These are phyloP conservation scores for Phyllosticta ampelicida DNA, from an alignment of 2,329 filamentous ascomycete species.

Conservation along the genomic window DNA sequence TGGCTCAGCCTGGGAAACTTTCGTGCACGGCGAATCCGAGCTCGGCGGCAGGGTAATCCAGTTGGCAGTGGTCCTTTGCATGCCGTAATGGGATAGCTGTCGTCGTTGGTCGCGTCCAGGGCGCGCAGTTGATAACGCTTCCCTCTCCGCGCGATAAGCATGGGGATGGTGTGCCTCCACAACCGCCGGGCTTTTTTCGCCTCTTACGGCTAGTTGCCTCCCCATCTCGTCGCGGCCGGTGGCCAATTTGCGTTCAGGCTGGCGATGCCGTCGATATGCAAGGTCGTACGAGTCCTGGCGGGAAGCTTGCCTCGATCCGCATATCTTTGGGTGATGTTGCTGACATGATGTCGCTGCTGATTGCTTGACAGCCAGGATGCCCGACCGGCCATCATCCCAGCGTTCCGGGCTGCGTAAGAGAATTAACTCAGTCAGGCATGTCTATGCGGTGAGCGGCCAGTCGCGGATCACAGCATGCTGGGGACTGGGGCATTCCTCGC, in stretches of 20 bases:
- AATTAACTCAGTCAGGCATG: not conserved
- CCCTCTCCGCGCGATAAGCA: not conserved
- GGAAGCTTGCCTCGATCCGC: not conserved
- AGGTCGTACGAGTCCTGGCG: not conserved
- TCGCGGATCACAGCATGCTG: not conserved
- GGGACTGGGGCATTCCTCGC: not conserved
- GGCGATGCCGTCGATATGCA: not conserved
- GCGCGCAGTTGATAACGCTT: not conserved
- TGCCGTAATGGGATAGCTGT: not conserved
- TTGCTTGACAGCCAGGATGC: not conserved
- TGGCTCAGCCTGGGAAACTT: not conserved
- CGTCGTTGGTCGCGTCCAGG: not conserved
- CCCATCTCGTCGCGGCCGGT: not conserved
- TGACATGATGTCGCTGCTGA: not conserved
- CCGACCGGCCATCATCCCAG: not conserved
- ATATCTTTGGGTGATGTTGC: not conserved
- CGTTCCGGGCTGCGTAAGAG: not conserved
- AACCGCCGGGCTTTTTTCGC: not conserved
- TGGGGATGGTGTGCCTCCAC: not conserved
- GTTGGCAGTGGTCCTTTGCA: not conserved
- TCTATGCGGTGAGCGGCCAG: not conserved
- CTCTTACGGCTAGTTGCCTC: not conserved
- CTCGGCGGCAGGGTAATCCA: not conserved
- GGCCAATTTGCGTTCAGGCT: not conserved
- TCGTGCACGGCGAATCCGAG: not conserved